These are phyloP conservation scores for Solanum chacoense DNA, from an alignment of 305 asterid species.

Conservation along the genomic window DNA sequence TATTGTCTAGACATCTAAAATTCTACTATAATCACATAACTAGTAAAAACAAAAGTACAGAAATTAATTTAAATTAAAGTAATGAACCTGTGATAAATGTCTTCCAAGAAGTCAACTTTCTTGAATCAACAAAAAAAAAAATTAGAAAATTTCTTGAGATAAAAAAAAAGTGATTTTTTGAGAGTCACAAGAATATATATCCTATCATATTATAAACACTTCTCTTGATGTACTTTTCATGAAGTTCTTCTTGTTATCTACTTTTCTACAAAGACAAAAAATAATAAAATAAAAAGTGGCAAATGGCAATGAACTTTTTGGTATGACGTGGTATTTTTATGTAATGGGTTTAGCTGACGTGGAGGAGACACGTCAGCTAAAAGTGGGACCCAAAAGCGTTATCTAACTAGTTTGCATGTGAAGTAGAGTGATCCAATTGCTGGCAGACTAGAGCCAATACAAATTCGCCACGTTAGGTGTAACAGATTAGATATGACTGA, in stretches of 20 bases:
- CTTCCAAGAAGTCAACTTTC: background rate
- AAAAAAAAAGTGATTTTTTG: background rate
- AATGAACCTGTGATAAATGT: slow-evolving; percentile 16
- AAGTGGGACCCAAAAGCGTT: slow-evolving; percentile 14
- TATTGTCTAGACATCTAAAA: background rate
- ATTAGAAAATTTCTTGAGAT: background rate
- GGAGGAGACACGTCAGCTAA: slow-evolving; percentile 9
- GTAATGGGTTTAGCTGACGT: slow-evolving; percentile 34
- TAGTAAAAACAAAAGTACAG: background rate
- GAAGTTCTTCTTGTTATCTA: background rate
- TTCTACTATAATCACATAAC: background rate
- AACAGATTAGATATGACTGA: slow-evolving; percentile 22
- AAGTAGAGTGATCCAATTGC: slow-evolving; percentile 40
- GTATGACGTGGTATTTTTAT: slow-evolving; percentile 16
- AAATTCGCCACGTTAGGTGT: slow-evolving; percentile 23
- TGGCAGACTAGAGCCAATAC: slow-evolving; percentile 22
- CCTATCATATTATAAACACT: background rate
- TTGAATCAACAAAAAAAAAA: slow-evolving; percentile 11
- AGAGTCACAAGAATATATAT: slow-evolving; percentile 10
- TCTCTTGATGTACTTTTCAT: background rate
- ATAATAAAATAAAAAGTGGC: background rate
- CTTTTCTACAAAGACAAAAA: background rate
- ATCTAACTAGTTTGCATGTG: slow-evolving; percentile 33
- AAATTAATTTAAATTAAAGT: background rate
- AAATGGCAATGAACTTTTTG: slow-evolving; percentile 15